phyloP scores from a whole-genome alignment of 331 rosid genomes.

The Malus hybrid region DNA sequence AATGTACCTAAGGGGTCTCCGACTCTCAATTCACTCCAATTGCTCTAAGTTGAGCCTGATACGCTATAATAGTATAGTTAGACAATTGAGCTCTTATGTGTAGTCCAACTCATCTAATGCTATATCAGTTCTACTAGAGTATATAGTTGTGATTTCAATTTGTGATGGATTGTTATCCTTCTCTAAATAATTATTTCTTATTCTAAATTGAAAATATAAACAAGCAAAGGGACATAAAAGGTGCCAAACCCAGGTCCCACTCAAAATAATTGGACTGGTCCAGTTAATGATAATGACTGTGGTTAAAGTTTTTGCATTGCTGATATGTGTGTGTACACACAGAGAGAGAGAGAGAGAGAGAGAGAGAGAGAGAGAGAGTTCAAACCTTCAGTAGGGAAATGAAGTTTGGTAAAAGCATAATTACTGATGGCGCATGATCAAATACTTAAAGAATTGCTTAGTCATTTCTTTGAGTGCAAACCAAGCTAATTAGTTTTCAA shows the following conservation, averaged over 20 bases:
- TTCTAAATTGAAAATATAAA: neutral
- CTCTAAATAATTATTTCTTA: neutral
- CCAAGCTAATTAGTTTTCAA: slow-evolving; percentile 19
- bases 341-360: no score
- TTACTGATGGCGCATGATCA: neutral
- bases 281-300: slow-evolving; percentile 2
- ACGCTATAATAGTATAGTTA: no score
- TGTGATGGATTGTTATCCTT: neutral
- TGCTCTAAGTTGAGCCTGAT: no score
- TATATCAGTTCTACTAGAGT: no score
- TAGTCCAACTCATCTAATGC: no score
- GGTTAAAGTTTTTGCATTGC: slow-evolving; percentile 8
- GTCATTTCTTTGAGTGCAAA: slow-evolving; percentile 37
- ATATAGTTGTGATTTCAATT: no score
- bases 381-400: neutral
- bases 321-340: neutral
- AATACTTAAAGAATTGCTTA: neutral
- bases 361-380: no score
- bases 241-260: slow-evolving; percentile 2
- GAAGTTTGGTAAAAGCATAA: neutral
- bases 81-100: no score
- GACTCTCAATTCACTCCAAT: no score
- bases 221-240: neutral
- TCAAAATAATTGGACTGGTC: neutral
- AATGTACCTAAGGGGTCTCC: no score